Conservation (phyloP, 768 basidiomycete species). For the Lentinula guzmanii region DNA sequence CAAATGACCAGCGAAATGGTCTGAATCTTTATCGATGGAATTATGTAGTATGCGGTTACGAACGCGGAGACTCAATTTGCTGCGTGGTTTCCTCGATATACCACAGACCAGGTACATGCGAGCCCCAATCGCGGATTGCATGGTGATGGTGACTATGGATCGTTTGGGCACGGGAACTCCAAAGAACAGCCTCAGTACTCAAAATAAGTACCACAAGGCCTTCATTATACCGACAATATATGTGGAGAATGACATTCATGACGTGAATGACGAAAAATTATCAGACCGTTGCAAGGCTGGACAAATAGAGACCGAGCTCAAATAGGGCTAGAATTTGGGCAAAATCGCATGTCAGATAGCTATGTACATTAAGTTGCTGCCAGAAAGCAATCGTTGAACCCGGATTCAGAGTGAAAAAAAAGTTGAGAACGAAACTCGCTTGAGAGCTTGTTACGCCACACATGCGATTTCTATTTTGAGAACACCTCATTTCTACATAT, state of each 20-base stretch:
- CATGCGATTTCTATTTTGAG: neutral
- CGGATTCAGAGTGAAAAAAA: too few relatives aligned
- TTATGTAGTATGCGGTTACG: neutral
- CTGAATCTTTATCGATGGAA: neutral
- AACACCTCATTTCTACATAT: neutral
- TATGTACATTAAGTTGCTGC: neutral
- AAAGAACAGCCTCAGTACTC: neutral
- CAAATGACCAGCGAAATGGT: neutral
- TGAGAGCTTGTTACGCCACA: neutral
- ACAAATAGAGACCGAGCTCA: too few relatives aligned
- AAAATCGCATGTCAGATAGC: too few relatives aligned
- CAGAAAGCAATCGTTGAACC: neutral
- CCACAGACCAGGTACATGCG: too few relatives aligned
- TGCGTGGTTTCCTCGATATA: neutral
- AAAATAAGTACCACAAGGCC: neutral
- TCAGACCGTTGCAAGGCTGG: neutral
- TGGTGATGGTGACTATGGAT: neutral
- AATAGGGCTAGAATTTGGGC: too few relatives aligned
- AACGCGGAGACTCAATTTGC: neutral
- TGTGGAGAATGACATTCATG: neutral
- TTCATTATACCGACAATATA: neutral
- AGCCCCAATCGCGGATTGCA: too few relatives aligned
- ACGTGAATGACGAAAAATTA: neutral
- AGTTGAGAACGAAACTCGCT: too few relatives aligned
- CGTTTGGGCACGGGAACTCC: neutral